Evolutionary conservation across 2,329 filamentous ascomycete genomes (phyloP).

Genomic region (Arthroderma uncinatum): DNA sequence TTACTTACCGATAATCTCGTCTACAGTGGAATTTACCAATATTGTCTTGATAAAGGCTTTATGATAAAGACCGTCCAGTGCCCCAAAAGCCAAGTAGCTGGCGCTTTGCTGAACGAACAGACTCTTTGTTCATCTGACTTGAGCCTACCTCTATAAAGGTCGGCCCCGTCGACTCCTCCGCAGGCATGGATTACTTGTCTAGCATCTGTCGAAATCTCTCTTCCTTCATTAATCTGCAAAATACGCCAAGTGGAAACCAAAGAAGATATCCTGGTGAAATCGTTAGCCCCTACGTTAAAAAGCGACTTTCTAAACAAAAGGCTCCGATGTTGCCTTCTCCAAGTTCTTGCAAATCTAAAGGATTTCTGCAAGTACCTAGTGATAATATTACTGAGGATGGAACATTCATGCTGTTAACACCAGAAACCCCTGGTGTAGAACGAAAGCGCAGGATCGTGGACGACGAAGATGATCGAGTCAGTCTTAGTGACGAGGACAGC

Average conservation of each 20-base stretch:
- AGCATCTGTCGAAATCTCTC: conserved; percentile 3
- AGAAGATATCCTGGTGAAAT: background rate
- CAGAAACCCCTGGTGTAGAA: background rate
- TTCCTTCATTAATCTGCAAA: background rate
- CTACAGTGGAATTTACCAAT: background rate
- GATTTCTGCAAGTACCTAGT: background rate
- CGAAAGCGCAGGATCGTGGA: background rate
- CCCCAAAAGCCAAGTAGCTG: background rate
- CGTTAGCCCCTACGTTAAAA: background rate
- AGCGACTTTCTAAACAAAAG: background rate
- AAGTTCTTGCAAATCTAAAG: background rate
- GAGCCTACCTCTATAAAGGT: background rate
- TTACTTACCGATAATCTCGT: background rate
- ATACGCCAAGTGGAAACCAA: background rate
- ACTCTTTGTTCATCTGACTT: background rate
- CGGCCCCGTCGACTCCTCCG: background rate
- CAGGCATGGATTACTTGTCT: background rate
- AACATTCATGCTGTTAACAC: background rate
- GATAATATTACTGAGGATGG: background rate
- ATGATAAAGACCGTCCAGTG: background rate
- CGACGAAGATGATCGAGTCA: background rate
- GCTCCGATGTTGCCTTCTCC: background rate
- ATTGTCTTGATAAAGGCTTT: background rate
- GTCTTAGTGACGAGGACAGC: background rate
- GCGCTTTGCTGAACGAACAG: background rate